Conservation (phyloP, 495 filamentous ascomycete genomes). For the Haplographium delicatum region DNA sequence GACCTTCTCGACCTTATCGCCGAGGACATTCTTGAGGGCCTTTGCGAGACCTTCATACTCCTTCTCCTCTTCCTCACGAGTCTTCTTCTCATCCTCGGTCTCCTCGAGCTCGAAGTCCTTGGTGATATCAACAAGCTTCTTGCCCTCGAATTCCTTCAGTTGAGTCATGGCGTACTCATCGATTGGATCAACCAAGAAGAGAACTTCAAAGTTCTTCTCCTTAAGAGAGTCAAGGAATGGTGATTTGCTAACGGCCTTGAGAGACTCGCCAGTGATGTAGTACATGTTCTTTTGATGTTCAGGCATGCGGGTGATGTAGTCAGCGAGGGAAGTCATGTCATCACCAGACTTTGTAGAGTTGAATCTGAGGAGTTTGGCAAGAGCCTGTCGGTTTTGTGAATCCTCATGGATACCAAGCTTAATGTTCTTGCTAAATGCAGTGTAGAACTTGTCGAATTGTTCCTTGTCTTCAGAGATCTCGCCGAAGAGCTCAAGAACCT, state of each 20-base stretch:
- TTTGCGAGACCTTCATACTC: slow-evolving; percentile 92
- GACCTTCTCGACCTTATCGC: slow-evolving; percentile 99
- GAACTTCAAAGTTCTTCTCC: slow-evolving; percentile 99
- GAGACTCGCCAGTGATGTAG: slow-evolving; percentile 99
- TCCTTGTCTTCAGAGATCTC: slow-evolving; percentile 99
- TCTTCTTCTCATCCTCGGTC: slow-evolving; percentile 97
- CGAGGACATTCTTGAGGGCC: slow-evolving; percentile 96
- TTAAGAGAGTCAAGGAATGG: slow-evolving; percentile 98
- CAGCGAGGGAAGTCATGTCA: slow-evolving; percentile 84
- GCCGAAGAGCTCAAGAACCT: slow-evolving; percentile 97
- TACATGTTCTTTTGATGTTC: slow-evolving; percentile 99
- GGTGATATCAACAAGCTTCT: slow-evolving; percentile 99
- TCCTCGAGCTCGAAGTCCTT: slow-evolving; percentile 99
- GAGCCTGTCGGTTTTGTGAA: slow-evolving; percentile 86
- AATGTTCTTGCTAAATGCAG: slow-evolving; percentile 99
- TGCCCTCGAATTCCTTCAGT: slow-evolving; percentile 99
- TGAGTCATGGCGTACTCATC: slow-evolving; percentile 99
- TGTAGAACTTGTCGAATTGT: slow-evolving; percentile 99
- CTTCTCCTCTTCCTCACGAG: slow-evolving; percentile 96
- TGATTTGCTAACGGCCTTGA: slow-evolving; percentile 96
- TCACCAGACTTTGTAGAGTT: slow-evolving; percentile 98
- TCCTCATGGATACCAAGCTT: slow-evolving; percentile 99
- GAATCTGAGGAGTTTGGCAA: slow-evolving; percentile 98
- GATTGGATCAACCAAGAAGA: slow-evolving; percentile 99
- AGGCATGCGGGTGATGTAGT: slow-evolving; percentile 98